phyloP scores from a whole-genome alignment of 2,329 filamentous ascomycete genomes.

The Aspergillus pseudoterreus region DNA sequence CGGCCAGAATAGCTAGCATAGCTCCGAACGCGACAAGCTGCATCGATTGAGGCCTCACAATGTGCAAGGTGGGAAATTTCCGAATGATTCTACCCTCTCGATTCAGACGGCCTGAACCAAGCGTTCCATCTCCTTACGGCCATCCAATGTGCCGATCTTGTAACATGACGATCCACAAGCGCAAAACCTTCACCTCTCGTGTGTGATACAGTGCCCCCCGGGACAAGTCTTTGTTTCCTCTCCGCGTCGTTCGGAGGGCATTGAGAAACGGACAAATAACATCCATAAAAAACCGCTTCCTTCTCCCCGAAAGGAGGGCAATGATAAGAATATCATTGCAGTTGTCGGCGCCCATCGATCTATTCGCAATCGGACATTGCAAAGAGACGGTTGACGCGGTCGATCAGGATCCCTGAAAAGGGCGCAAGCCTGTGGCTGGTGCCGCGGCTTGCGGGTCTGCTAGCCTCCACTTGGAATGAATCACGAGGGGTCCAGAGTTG shows the following conservation, averaged over 20 bases:
- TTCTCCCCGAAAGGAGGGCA: slow-evolving; percentile 39
- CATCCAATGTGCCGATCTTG: slow-evolving; percentile 17
- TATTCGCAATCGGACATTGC: slow-evolving; percentile 48
- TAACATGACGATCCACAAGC: slow-evolving; percentile 5
- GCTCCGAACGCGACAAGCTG: slow-evolving; percentile 14
- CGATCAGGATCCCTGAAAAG: slow-evolving; percentile 52
- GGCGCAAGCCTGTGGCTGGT: slow-evolving; percentile 51
- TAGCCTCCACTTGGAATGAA: slow-evolving; percentile 19
- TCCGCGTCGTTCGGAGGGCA: slow-evolving; percentile 61
- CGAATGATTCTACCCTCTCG: slow-evolving; percentile 1
- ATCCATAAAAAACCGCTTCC: slow-evolving; percentile 85
- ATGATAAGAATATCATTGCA: slow-evolving; percentile 21
- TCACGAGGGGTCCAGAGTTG: slow-evolving; percentile 24
- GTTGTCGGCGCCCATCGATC: slow-evolving; percentile 56
- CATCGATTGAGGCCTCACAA: slow-evolving; percentile 6
- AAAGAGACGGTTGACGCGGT: slow-evolving; percentile 65
- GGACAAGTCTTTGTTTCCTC: slow-evolving; percentile 96
- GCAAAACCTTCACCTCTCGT: slow-evolving; percentile 57
- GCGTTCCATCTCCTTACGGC: slow-evolving; percentile 23
- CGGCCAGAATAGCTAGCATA: slow-evolving; percentile 4
- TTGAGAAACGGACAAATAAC: slow-evolving; percentile 82
- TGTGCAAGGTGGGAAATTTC: slow-evolving; percentile 9
- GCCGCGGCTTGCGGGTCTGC: slow-evolving; percentile 51
- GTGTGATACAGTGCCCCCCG: slow-evolving; percentile 76
- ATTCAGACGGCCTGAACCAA: slow-evolving; percentile 12